Evolutionary conservation across 2,329 filamentous ascomycete genomes (phyloP).

Genomic region (Penicillium italicum): DNA sequence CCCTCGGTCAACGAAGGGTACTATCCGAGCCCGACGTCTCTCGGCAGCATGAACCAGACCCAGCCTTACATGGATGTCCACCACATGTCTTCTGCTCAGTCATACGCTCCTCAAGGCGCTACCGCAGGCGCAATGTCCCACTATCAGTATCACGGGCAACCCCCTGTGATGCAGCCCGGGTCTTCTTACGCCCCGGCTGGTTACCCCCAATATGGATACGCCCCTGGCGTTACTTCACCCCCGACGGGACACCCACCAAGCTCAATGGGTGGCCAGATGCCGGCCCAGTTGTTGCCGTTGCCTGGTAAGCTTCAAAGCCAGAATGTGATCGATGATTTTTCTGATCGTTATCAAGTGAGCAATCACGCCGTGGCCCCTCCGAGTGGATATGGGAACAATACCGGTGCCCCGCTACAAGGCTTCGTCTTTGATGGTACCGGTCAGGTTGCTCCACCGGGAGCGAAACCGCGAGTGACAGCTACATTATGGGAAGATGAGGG

Average conservation of each 20-base stretch:
- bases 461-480: constrained; percentile 94
- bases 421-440: constrained; percentile 77
- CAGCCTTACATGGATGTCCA: constrained; percentile 83
- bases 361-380: constrained; percentile 34
- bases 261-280: constrained; percentile 62
- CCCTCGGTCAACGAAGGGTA: constrained; percentile 41
- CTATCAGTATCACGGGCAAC: constrained; percentile 68
- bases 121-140: constrained; percentile 70
- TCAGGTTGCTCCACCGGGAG: constrained; percentile 84
- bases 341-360: constrained; percentile 32
- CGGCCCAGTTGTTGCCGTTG: constrained; percentile 68
- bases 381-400: constrained; percentile 38
- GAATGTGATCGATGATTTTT: not conserved
- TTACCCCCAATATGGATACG: constrained; percentile 70
- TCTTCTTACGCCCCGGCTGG: constrained; percentile 65
- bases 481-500: constrained; percentile 98
- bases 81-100: constrained; percentile 73
- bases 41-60: constrained; percentile 72
- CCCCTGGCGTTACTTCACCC: constrained; percentile 77
- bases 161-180: constrained; percentile 69
- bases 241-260: constrained; percentile 64
- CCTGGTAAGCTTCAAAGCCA: constrained; percentile 42
- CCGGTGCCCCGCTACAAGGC: constrained; percentile 43
- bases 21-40: constrained; percentile 39
- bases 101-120: constrained; percentile 70